Evolutionary conservation across 2,329 filamentous ascomycete species (phyloP), one percentile per base, ranked within the genome.

Genomic region (Apiospora saccharicola): DNA sequence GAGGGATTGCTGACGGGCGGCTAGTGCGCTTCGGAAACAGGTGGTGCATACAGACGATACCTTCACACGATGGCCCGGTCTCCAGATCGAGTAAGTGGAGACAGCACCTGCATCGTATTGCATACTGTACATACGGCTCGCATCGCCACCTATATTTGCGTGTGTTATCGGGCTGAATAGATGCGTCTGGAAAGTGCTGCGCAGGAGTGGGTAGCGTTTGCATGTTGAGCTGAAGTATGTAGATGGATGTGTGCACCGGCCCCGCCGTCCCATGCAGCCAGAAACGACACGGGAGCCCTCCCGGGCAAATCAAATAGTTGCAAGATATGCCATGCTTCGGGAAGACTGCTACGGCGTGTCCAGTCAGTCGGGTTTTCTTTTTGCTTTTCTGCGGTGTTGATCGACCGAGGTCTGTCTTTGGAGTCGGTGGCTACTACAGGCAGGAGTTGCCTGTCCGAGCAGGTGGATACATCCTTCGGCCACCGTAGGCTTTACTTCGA

Each of bases 41-140:
- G 46, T 49, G 8, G 19, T 49, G 22, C 53, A 30, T 61, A 16
- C 30, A 37, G 26, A 22, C 14, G 53, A 61, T 61, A 7, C 16
- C 53, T 61, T 61, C 53, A 61, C 30, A 34, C 12, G 30, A 61
- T 34, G 53, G 16, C 53, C 53, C 53, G 53, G 53, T 61, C 30
- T 34, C 53, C 53, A 37, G 53, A 61, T 61, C 53, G 53, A 30
- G 53, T n/a, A 61, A 61, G 53, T 61, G 53, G 30, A 61, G 53
- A 61, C 37, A 61, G 30, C 53, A 10, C 53, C 53, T 37, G 53
- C 37, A 41, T 41, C 37, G 10, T 41, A 41, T 16, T 37, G 53
- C 37, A 41, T 41, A 8, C 8, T 41, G 10, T 16, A 61, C 37
- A 4, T 13, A 37, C 22, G 16, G 16, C 53, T 61, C 53, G 53